Evolutionary conservation across 2,329 filamentous ascomycete species (phyloP).

Genomic region (Xylogone sp.): DNA sequence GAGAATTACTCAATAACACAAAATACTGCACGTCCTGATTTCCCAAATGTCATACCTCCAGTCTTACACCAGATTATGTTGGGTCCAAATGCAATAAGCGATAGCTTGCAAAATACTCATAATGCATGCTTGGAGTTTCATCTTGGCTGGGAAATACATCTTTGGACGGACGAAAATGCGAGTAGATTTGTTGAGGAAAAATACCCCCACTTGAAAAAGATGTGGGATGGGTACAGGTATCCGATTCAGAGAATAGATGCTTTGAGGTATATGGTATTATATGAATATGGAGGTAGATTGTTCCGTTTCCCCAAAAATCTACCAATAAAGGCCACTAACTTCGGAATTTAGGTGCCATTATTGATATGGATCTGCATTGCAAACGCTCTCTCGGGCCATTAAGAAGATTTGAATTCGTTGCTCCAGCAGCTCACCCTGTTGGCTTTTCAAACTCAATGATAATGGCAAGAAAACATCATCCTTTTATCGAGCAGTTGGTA

Average conservation of each 20-base stretch:
- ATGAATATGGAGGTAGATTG: slow-evolving; percentile 9
- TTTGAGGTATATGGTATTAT: slow-evolving; percentile 25
- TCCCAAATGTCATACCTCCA: slow-evolving; percentile 29
- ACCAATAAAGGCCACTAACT: not conserved
- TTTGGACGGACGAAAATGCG: slow-evolving; percentile 19
- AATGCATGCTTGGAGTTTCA: slow-evolving; percentile 31
- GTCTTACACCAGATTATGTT: slow-evolving; percentile 33
- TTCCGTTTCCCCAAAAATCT: not conserved
- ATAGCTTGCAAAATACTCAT: slow-evolving; percentile 27
- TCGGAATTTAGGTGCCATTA: slow-evolving; percentile 15
- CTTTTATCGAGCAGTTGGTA: slow-evolving; percentile 31
- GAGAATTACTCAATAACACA: slow-evolving; percentile 27
- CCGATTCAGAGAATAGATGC: slow-evolving; percentile 26
- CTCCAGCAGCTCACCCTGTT: slow-evolving; percentile 35
- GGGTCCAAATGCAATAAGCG: slow-evolving; percentile 18
- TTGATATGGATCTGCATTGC: slow-evolving; percentile 36
- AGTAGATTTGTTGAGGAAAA: slow-evolving; percentile 16
- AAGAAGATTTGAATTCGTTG: slow-evolving; percentile 37
- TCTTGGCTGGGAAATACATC: slow-evolving; percentile 27
- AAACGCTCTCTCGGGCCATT: slow-evolving; percentile 35
- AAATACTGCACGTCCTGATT: slow-evolving; percentile 22
- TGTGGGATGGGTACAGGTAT: slow-evolving; percentile 19
- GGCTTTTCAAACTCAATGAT: slow-evolving; percentile 40
- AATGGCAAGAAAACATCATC: slow-evolving; percentile 32
- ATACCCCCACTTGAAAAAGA: slow-evolving; percentile 17